Base-by-base conservation (phyloP, 768 basidiomycete genomes). In the Nidularia sp. region DNA sequence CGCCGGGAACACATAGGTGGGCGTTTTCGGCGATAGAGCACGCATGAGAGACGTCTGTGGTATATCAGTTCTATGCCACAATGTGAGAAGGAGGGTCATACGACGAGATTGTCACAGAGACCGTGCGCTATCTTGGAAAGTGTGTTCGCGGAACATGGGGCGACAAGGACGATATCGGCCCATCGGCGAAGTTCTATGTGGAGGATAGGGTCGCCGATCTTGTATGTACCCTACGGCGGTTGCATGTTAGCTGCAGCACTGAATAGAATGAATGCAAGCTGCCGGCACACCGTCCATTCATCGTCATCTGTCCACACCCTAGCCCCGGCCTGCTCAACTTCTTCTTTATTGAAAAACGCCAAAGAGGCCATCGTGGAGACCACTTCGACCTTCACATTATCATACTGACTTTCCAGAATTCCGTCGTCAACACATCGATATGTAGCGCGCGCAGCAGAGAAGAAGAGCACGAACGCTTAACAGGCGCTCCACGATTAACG, bases 131-230 rank as follows among this genome's bases (percentile, higher is more conserved):
- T 88, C 70, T 98, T 98, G 6, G 93, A 83, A 15, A 99, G 80
- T 1, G 93, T 95, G 67, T 97, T 98, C n/a, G 96, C 95, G 0
- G 93, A 94, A 62, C 94, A 98, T 0, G 97, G 97, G 0, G 93
- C 93, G 47, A 99, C 80, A 46, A 99, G 85, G 48, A 98, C 94
- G 48, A 98, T 70, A 62, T 99, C 94, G 44, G 96, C 94, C 97
- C 97, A 98, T 51, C 86, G 74, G 34, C 93, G 72, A 2, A 97
- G 83, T 70, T 99, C 94, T 52, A 98, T 98, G 67, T 99, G 97
- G 29, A 98, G 77, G 51, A 98, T 96, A 0, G 93, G 93, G 60
- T 98, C 89, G 1, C 93, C 90, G 45, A 95, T 81, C 54, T 79
- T 80, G 62, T 82, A 90, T 60, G 77, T 79, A 22, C 73, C 78